phyloP scores from a whole-genome alignment of 257 asterid species.

The Nicotiana knightiana region DNA sequence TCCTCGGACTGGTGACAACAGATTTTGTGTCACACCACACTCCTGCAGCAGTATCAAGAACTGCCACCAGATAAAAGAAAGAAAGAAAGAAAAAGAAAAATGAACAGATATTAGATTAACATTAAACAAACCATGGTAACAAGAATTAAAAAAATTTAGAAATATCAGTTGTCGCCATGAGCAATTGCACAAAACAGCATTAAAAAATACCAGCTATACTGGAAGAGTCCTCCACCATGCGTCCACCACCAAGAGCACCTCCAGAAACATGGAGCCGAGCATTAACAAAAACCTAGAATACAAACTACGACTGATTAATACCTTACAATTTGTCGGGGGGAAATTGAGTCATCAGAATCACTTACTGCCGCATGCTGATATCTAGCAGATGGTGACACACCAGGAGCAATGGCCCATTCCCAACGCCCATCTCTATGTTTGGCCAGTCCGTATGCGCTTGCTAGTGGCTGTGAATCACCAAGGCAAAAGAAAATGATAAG shows the following conservation, averaged over 20 bases:
- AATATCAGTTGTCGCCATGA: neutral
- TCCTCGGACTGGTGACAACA: constrained; percentile 93
- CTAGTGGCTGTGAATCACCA: constrained; percentile 58
- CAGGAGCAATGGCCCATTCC: constrained; percentile 99
- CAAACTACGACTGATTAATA: constrained; percentile 8
- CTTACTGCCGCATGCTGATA: constrained; percentile 99
- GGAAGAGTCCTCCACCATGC: constrained; percentile 99
- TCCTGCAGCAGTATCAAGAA: constrained; percentile 99
- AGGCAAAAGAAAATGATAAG: neutral
- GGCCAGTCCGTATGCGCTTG: constrained; percentile 99
- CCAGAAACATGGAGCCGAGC: constrained; percentile 99
- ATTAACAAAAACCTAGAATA: constrained; percentile 83
- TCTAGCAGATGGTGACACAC: constrained; percentile 98
- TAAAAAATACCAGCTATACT: constrained; percentile 75
- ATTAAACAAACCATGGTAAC: neutral
- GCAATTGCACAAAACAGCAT: neutral
- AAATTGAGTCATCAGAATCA: neutral
- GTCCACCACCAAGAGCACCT: constrained; percentile 99
- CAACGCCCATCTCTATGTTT: constrained; percentile 99
- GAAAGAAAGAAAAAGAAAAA: constrained; percentile 3
- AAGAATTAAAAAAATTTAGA: neutral
- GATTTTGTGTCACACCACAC: constrained; percentile 98
- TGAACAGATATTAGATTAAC: neutral
- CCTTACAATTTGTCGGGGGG: neutral
- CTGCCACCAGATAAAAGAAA: constrained; percentile 27